Evolutionary conservation across 1,284 basidiomycete genomes (phyloP).

Genomic region (Cutaneotrichosporon cutaneum): DNA sequence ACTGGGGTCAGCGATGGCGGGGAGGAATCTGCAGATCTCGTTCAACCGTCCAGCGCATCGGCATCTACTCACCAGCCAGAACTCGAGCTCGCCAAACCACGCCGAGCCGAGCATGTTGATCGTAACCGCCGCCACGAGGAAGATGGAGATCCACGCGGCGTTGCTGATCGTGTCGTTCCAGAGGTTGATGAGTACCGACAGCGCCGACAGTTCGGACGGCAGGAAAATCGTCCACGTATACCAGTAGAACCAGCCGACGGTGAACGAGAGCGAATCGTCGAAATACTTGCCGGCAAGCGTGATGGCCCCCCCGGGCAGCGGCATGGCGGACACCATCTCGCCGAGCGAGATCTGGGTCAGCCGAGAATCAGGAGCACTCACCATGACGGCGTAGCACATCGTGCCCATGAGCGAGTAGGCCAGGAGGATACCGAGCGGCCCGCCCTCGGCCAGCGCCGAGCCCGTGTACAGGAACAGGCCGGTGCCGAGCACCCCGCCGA

Average conservation of each 20-base stretch:
- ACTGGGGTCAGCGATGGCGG: slow-evolving; percentile 41
- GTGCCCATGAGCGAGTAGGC: slow-evolving; percentile 39
- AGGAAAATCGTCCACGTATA: slow-evolving; percentile 67
- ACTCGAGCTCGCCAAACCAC: slow-evolving; percentile 23
- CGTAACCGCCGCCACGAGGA: slow-evolving; percentile 65
- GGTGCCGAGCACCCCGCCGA: slow-evolving; percentile 32
- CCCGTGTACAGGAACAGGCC: slow-evolving; percentile 18
- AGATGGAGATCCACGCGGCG: slow-evolving; percentile 70
- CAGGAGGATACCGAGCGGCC: slow-evolving; percentile 44
- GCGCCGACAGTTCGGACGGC: slow-evolving; percentile 74
- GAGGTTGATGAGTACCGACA: slow-evolving; percentile 70
- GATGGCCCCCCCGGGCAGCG: slow-evolving; percentile 68
- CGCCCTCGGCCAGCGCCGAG: slow-evolving; percentile 40
- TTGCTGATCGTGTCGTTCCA: slow-evolving; percentile 64
- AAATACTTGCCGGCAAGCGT: slow-evolving; percentile 62
- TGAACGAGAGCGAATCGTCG: slow-evolving; percentile 73
- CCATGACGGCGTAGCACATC: slow-evolving; percentile 50
- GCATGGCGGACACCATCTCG: slow-evolving; percentile 53
- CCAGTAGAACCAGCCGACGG: slow-evolving; percentile 82
- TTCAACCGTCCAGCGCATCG: slow-evolving; percentile 1
- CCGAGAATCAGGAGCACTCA: neutral
- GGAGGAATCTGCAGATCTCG: slow-evolving; percentile 8
- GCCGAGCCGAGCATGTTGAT: slow-evolving; percentile 21
- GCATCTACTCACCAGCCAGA: slow-evolving; percentile 24
- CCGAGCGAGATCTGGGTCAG: slow-evolving; percentile 45